Evolutionary conservation across 345 rosid species (phyloP).

Genomic region (Acer campestre): DNA sequence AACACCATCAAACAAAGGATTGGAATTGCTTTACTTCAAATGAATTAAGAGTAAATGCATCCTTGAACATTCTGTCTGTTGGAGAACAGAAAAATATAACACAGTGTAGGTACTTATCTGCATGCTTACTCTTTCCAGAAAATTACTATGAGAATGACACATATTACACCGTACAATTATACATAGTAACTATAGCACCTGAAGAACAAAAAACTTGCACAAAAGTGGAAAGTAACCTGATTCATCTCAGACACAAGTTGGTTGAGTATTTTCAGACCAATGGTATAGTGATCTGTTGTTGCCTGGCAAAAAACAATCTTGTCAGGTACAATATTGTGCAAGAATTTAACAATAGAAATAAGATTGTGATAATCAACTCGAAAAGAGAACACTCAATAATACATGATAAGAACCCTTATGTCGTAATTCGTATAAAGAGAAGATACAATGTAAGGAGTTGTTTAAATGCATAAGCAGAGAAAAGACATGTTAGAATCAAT

Average conservation of each 20-base stretch:
- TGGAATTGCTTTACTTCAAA: neutral
- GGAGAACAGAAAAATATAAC: neutral
- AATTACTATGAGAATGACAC: neutral
- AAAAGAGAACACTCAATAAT: neutral
- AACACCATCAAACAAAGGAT: constrained; percentile 4
- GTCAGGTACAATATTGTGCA: constrained; percentile 20
- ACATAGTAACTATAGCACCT: constrained; percentile 1
- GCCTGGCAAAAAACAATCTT: constrained; percentile 52
- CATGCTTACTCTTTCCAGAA: constrained; percentile 4
- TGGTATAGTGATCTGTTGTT: constrained; percentile 78
- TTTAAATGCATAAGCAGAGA: too few relatives aligned
- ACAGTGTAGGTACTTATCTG: neutral
- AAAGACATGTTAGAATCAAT: too few relatives aligned
- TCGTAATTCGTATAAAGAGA: too few relatives aligned
- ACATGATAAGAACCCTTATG: too few relatives aligned
- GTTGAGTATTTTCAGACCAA: constrained; percentile 94
- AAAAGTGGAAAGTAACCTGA: constrained; percentile 60
- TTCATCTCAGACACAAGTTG: constrained; percentile 99
- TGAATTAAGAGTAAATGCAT: constrained; percentile 3
- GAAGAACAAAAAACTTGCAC: neutral
- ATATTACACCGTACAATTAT: neutral
- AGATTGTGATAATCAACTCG: neutral
- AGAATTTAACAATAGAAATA: constrained; percentile 7
- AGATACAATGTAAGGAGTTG: too few relatives aligned
- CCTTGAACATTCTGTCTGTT: neutral